phyloP scores from a whole-genome alignment of 148 eudicot species.

The Pharnaceum exiguum region DNA sequence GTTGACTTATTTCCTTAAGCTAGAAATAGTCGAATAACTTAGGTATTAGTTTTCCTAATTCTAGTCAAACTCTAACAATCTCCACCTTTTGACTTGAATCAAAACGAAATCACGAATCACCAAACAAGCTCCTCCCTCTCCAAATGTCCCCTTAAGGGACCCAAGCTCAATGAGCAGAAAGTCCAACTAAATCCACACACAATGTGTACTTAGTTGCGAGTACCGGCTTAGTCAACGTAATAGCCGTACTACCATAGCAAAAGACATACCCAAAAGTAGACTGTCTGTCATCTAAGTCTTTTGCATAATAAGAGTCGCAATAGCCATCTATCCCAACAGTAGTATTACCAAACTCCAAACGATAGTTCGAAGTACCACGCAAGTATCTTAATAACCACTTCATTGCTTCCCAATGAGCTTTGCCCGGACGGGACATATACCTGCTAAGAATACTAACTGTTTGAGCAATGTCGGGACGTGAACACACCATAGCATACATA shows the following conservation, averaged over 20 bases:
- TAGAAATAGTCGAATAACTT: no score
- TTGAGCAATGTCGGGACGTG: background rate
- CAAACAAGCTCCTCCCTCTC: no score
- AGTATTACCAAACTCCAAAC: background rate
- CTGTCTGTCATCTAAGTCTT: background rate
- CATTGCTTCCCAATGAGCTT: background rate
- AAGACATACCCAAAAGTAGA: background rate
- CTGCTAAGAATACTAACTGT: background rate
- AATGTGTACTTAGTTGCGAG: no score
- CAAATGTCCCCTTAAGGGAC: no score
- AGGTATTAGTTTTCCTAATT: no score
- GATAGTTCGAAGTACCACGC: background rate
- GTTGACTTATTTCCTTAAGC: no score
- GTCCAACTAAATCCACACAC: no score
- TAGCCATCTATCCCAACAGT: background rate
- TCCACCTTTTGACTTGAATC: no score
- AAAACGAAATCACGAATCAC: no score
- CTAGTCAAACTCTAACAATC: no score
- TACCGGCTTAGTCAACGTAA: no score
- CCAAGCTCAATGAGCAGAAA: no score
- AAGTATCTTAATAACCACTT: background rate
- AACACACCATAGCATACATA: slow-evolving; percentile 14
- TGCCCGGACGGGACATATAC: background rate
- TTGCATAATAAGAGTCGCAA: background rate
- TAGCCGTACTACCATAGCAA: background rate